Evolutionary conservation across 345 rosid species (phyloP).

Genomic region (Eucalyptus coolabah): DNA sequence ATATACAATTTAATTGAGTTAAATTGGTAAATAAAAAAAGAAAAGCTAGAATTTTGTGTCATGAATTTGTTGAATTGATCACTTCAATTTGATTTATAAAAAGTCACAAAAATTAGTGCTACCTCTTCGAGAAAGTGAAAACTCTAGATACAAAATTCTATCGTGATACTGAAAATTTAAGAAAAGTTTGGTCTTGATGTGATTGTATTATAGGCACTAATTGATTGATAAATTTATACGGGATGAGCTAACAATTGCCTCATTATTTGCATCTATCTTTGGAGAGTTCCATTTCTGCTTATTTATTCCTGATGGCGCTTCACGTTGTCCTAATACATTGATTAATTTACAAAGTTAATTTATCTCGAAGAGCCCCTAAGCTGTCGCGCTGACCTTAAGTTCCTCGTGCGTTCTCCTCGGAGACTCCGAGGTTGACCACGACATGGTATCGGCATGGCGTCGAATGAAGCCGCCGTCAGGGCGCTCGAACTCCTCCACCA

Average conservation of each 20-base stretch:
- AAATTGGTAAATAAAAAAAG: background rate
- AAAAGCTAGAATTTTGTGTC: background rate
- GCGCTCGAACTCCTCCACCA: background rate
- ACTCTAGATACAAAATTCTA: fast-evolving
- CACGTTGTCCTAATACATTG: background rate
- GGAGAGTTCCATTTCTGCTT: background rate
- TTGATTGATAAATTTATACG: background rate
- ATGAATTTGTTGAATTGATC: background rate
- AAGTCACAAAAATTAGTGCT: fast-evolving
- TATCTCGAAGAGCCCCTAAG: background rate
- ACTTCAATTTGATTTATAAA: background rate
- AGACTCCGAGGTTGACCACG: background rate
- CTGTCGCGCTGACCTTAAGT: background rate
- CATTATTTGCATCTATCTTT: background rate
- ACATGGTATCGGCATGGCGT: background rate
- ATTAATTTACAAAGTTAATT: background rate
- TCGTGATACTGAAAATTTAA: fast-evolving
- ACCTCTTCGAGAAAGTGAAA: background rate
- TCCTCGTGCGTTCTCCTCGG: background rate
- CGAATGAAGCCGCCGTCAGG: background rate
- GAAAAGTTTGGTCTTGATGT: background rate
- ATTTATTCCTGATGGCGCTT: background rate
- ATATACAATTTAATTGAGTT: fast-evolving
- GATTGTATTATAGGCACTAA: background rate
- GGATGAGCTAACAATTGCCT: background rate